Evolutionary conservation across 2,329 filamentous ascomycete genomes (phyloP).

Genomic region (Fusarium sp.): DNA sequence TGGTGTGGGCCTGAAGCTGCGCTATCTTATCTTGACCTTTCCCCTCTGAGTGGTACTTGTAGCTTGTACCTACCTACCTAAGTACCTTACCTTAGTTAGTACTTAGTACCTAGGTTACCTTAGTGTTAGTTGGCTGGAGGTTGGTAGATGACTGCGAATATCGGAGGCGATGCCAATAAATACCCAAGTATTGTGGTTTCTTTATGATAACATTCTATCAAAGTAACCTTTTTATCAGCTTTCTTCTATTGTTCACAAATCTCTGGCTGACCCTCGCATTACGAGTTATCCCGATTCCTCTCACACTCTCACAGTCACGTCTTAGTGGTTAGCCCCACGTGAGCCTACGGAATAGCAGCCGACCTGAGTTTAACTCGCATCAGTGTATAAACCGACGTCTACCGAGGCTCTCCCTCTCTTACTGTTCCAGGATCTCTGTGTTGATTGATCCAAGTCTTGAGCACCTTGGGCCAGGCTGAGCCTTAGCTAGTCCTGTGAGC

Average conservation of each 20-base stretch:
- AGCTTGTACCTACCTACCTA: too few species aligned
- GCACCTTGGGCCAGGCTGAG: slow-evolving; percentile 7
- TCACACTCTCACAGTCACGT: slow-evolving; percentile 32
- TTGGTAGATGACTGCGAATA: slow-evolving; percentile 20
- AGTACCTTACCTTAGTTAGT: too few species aligned
- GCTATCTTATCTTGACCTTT: slow-evolving; percentile 40
- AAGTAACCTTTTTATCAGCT: too few species aligned
- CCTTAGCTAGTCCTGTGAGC: slow-evolving; percentile 15
- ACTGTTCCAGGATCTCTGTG: slow-evolving; percentile 12
- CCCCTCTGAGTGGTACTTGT: slow-evolving; percentile 27
- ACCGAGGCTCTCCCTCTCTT: slow-evolving; percentile 22
- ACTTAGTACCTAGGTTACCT: too few species aligned
- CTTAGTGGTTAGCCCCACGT: slow-evolving; percentile 37
- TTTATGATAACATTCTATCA: neutral
- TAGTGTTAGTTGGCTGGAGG: too few species aligned
- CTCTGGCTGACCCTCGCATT: neutral
- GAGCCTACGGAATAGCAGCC: slow-evolving; percentile 33
- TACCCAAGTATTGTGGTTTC: slow-evolving; percentile 4
- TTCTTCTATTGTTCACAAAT: neutral
- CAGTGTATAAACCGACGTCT: slow-evolving; percentile 28
- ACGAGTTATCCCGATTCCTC: slow-evolving; percentile 28
- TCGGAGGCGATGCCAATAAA: slow-evolving; percentile 16
- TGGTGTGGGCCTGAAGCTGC: slow-evolving; percentile 19
- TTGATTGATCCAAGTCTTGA: slow-evolving; percentile 4
- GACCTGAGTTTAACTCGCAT: slow-evolving; percentile 18